Evolutionary conservation across 441 rosid species (phyloP), one percentile per base, ranked within the genome.

Genomic region (Hura crepitans): DNA sequence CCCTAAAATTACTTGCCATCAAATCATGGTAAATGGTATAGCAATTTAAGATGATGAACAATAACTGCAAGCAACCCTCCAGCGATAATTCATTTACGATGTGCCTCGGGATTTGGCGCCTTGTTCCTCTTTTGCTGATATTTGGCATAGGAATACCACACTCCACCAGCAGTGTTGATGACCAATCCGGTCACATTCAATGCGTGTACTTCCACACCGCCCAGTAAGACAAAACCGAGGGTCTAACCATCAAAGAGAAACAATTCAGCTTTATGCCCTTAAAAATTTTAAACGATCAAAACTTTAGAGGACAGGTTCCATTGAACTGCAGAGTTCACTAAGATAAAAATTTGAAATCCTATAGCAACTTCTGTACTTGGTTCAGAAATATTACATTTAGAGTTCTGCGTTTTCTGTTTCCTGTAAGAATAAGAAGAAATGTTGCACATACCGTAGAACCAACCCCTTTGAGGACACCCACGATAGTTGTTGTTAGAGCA

Each of bases 391-490:
- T 13, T 69, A n/a, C 54, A 60, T 42, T 58, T 47, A 59, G 68
- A 51, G 51, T 23, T 47, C 27, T 46, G 39, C 6, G 2, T n/a
- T 57, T 23, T 12, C 37, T 23, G 28, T 66, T 10, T 37, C 28
- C 27, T 11, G 45, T 30, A 35, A 30, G 25, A 56, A 46, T 18
- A 54, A 15, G 57, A 47, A 47, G 42, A 42, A 22, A 43, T 23
- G 15, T 4, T 18, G 60, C 28, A 87, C 97, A 60, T 79, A 94
- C 99, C 76, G 96, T 92, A 62, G 99, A 92, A 27, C 92, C 99
- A 61, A 94, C 97, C 62, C 99, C 97, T 83, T 94, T 92, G 74
- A 92, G 97, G 71, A 94, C 97, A 73, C 99, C 97, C 49, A 94
- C 97, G 37, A 94, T 94, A 70, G 99, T 92, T 51, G 99, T 94